Evolutionary conservation across 2,329 filamentous ascomycete genomes (phyloP), one percentile per base, ranked within the genome.

Genomic region (Teratosphaeria viscida): DNA sequence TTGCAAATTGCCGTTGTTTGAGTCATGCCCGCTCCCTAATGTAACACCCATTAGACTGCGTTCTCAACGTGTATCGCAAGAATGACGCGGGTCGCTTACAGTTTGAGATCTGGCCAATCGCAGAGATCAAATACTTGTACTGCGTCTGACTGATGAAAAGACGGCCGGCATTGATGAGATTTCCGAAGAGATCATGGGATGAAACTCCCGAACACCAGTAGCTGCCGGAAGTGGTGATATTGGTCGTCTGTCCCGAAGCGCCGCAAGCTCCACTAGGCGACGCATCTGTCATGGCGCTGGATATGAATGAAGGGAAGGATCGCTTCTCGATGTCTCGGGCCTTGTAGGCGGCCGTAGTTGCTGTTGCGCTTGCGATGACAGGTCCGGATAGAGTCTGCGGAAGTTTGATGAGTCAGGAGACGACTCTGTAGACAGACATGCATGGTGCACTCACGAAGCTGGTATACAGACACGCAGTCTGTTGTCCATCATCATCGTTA

Each of bases 381-480:
- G 61, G 57, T 53, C 63, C 63, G 29, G 62, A 57, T 10, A 49
- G 7, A 19, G 16, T 49, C 43, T 49, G 43, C 8, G 43, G 6
- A 39, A 16, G 5, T 39, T 4, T 12, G 5, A 12, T 3, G 8
- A 16, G 16, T 39, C 37, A 39, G 37, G 37, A 12, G 10, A 16
- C 37, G 37, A 12, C 37, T 11, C 10, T 16, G 16, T 11, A 39
- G 37, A 39, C 11, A 39, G 37, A 39, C 11, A 16, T 12, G 37
- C 37, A 16, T 39, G 16, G 37, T 12, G 37, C 5, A 5, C 43
- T 49, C 19, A 49, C 43, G 52, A 66, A 60, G 52, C 57, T 63
- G 58, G 66, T 66, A 57, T 59, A 52, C 1, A 66, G 54, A 26
- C 61, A 60, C 5, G 64, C 64, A 16, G 61, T 65, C 52, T 65